Conservation (phyloP, 768 basidiomycete species). For the Lactifluus echinatus region DNA sequence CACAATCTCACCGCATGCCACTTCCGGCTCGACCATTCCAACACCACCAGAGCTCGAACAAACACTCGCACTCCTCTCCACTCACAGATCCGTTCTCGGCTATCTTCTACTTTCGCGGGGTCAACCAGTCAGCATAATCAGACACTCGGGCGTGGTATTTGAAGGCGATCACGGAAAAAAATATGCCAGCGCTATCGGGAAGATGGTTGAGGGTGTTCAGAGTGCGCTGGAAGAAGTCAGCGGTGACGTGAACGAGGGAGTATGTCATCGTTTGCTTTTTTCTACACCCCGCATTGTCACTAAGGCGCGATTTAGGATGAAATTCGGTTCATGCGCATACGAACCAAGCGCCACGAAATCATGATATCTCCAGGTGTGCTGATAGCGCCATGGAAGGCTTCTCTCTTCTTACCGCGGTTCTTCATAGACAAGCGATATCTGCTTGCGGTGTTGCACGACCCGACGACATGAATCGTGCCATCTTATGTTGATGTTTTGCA, state of each 20-base stretch:
- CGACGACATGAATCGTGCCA: slow-evolving; percentile 25
- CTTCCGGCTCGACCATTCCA: slow-evolving; percentile 18
- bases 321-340: slow-evolving; percentile 80
- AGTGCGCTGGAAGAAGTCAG: slow-evolving; percentile 72
- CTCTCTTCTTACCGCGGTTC: background rate
- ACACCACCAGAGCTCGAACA: slow-evolving; percentile 79
- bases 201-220: slow-evolving; percentile 74
- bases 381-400: background rate
- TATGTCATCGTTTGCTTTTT: slow-evolving; percentile 30
- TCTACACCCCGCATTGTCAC: background rate
- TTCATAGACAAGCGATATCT: slow-evolving; percentile 65
- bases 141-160: slow-evolving; percentile 77
- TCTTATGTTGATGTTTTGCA: background rate
- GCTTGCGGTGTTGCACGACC: slow-evolving; percentile 78
- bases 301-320: slow-evolving; percentile 51
- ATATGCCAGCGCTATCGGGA: slow-evolving; percentile 62
- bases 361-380: slow-evolving; percentile 87
- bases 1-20: slow-evolving; percentile 22
- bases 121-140: slow-evolving; percentile 67
- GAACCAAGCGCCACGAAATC: slow-evolving; percentile 85
- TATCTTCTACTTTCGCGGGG: slow-evolving; percentile 77
- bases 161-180: slow-evolving; percentile 76
- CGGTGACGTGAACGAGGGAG: slow-evolving; percentile 49
- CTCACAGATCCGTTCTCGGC: slow-evolving; percentile 79
- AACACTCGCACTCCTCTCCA: slow-evolving; percentile 64